Base-by-base conservation (phyloP, 352 stramenopile genomes). In the Aphanomyces euteiches region DNA sequence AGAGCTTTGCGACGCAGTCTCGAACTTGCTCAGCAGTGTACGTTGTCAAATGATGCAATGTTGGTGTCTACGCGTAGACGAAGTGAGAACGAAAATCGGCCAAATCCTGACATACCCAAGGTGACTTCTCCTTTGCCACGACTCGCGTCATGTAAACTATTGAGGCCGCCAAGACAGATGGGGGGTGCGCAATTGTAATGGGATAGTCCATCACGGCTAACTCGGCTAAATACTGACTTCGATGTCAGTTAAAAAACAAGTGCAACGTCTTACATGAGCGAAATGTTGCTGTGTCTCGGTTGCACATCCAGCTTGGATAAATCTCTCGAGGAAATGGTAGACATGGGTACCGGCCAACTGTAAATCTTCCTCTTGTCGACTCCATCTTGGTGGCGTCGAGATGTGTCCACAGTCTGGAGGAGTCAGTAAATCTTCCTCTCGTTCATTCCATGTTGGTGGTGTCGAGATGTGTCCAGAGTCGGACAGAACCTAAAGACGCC, bases 131-230 rank as follows among this genome's bases (percentile, higher is more conserved):
- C 21, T 75, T 76, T 10, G 80, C 89, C 74, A 87, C 88, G 39
- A 93, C 40, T 40, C 83, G 84, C 58, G 80, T 80, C 50, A 93
- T 79, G 72, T 91, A 93, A 48, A 92, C 80, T 36, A 83, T 82
- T 56, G 86, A 84, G 13, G 86, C 83, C 28, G 85, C 84, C n/a
- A 93, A 63, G 50, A 81, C 75, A 1, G 86, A 93, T 37, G 86
- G 86, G 50, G 78, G 78, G 64, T 85, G 91, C 70, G 54, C 13
- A 10, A 61, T 61, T 37, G 54, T 61, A 7, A 63, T 61, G 13
- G 13, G 17, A 61, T 70, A 70, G 19, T 70, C 64, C 6, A 70
- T n/a, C 28, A 53, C 28, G 6, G 64, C 64, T 17, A 70, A 38
- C 21, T 70, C 64, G n/a, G 47, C n/a, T n/a, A 70, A 41, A 41